phyloP scores from a whole-genome alignment of 257 asterid genomes.

The Solanum piurae region DNA sequence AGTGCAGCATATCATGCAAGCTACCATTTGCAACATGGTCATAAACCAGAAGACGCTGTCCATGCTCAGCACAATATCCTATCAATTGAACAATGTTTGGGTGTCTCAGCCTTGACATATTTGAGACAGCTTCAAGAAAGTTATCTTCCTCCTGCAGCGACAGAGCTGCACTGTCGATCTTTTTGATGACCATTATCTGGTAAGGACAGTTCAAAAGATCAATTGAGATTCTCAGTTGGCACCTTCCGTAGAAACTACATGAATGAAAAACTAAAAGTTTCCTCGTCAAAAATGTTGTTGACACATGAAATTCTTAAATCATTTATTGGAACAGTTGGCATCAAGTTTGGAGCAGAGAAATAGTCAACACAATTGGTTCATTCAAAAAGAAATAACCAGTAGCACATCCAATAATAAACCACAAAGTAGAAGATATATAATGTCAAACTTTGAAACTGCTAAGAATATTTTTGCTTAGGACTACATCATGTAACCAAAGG shows the following conservation, averaged over 20 bases:
- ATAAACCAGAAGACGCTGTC: constrained; percentile 85
- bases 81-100: constrained; percentile 76
- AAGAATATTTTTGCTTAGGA: not conserved
- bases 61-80: constrained; percentile 91
- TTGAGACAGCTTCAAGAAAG: constrained; percentile 81
- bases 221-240: not conserved
- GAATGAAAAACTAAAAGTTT: not conserved
- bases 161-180: constrained; percentile 75
- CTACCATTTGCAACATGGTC: constrained; percentile 71
- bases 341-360: not conserved
- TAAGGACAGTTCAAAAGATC: not conserved
- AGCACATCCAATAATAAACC: not conserved
- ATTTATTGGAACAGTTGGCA: not conserved
- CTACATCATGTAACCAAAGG: not conserved
- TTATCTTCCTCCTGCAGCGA: constrained; percentile 92
- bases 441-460: not conserved
- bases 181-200: constrained; percentile 80
- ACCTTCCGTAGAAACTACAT: not conserved
- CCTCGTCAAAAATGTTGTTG: not conserved
- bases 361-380: not conserved
- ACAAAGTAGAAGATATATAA: not conserved
- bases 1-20: constrained; percentile 94
- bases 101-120: constrained; percentile 88
- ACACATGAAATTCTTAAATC: not conserved
- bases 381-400: not conserved